Base-by-base conservation (phyloP, 2,329 filamentous ascomycete genomes). In the Hyphodiscus sp. region DNA sequence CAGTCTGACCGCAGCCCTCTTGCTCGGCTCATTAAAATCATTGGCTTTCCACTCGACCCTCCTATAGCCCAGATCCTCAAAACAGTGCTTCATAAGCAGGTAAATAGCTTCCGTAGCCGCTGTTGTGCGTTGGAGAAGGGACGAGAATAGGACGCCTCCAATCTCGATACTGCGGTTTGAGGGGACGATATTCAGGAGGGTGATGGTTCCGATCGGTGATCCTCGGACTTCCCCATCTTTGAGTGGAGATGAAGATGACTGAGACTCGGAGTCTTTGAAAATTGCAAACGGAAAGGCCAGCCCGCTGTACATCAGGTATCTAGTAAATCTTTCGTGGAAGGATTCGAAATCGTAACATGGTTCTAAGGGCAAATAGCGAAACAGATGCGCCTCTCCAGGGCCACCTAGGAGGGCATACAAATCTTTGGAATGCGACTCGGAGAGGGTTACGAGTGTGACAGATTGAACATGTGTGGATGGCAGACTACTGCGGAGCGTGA, bases 21-120 rank as follows among this genome's bases (percentile, higher is more conserved):
- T 68, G 45, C 79, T 83, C 0, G 75, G 70, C 38, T 60, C 69
- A 62, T 86, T 86, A 11, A 81, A 67, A 16, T 72, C 59, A 62
- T 86, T 76, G 50, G 79, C 81, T 61, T 86, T 86, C 82, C 83
- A 86, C 65, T 85, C 82, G 3, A 83, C 74, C 8, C 83, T 71
- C 2, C 76, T 66, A 62, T 80, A 83, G 0, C 76, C 73, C 20
- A 85, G 63, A 1, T 73, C 71, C 2, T 78, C 75, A 58, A 86
- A 80, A 0, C 74, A 74, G 51, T 80, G 71, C 41, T 70, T 69
- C 44, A 79, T 71, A n/a, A 84, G 64, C 1, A 86, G 68, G 55
- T 78, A 83, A 56, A 79, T 72, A 0, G 75, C 73, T 63, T 86
- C 83, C 0, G 81, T 86, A 0, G 80, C 77, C 7, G 72, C 74